These are phyloP conservation scores for Paecilomyces sp. DNA, from an alignment of 2,329 filamentous ascomycete genomes.

Conservation along the genomic window DNA sequence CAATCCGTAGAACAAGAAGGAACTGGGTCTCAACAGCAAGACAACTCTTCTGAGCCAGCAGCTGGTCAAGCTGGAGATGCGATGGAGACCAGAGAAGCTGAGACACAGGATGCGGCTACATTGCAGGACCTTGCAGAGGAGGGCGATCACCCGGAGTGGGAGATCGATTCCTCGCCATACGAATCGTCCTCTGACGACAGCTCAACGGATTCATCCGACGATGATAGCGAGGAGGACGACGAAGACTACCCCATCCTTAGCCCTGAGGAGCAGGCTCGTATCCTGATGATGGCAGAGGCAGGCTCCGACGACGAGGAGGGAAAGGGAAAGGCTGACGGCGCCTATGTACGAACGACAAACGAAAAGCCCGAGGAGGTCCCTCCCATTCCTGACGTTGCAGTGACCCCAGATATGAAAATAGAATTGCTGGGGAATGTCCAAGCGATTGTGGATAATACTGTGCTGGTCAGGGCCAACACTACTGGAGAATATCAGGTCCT, in stretches of 20 bases:
- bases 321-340: constrained; percentile 35
- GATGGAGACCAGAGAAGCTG: constrained; percentile 2
- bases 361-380: constrained; percentile 59
- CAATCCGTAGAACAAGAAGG: not conserved
- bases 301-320: constrained; percentile 70
- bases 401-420: constrained; percentile 71
- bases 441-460: constrained; percentile 67
- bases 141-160: constrained; percentile 68
- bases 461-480: constrained; percentile 70
- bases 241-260: constrained; percentile 65
- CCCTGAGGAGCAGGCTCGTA: constrained; percentile 73
- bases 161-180: constrained; percentile 69
- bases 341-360: constrained; percentile 70
- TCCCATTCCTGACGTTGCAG: constrained; percentile 69
- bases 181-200: constrained; percentile 56
- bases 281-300: constrained; percentile 76
- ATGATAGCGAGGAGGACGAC: constrained; percentile 40
- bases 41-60: not conserved
- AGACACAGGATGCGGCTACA: not conserved
- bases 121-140: constrained; percentile 17
- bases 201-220: constrained; percentile 57
- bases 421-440: constrained; percentile 68
- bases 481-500: constrained; percentile 80
- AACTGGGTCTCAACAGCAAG: not conserved
- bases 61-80: not conserved